These are phyloP conservation scores for Verticillium alfalfae DNA, from an alignment of 2,329 filamentous ascomycete genomes.

Conservation along the genomic window DNA sequence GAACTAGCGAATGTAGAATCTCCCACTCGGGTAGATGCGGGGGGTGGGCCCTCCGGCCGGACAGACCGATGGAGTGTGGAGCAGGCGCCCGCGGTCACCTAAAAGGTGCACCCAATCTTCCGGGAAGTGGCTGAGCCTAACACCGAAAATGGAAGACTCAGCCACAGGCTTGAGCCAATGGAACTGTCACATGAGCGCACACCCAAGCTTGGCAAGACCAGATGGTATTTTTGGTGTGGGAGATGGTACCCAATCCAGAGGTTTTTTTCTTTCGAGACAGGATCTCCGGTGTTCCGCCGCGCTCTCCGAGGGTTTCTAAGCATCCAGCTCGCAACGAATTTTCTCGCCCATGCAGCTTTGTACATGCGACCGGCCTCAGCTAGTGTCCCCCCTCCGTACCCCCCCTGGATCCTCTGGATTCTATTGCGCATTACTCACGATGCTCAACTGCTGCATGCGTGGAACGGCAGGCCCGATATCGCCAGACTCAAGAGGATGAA, in stretches of 20 bases:
- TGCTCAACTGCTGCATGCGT: no score
- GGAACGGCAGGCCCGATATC: neutral
- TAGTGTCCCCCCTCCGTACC: neutral
- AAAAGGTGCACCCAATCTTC: neutral
- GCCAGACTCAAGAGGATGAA: neutral
- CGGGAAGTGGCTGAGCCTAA: neutral
- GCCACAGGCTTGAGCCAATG: slow-evolving; percentile 1
- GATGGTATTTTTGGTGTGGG: no score
- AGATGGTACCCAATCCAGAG: no score
- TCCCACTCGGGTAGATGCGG: neutral
- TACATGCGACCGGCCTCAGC: no score
- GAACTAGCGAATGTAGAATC: neutral
- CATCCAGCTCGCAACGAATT: neutral
- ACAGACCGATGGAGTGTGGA: neutral
- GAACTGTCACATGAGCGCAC: neutral
- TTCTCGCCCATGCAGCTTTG: neutral
- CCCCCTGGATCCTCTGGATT: neutral
- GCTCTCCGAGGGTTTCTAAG: neutral
- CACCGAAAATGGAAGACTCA: neutral
- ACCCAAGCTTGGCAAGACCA: neutral
- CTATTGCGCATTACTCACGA: neutral
- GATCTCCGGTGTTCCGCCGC: neutral
- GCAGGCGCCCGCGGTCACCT: neutral
- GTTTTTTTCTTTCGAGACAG: no score
- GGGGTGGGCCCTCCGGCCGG: neutral